Evolutionary conservation across 2,329 filamentous ascomycete genomes (phyloP), one percentile per base, ranked within the genome.

Genomic region (Chalaropsis thielavioides): DNA sequence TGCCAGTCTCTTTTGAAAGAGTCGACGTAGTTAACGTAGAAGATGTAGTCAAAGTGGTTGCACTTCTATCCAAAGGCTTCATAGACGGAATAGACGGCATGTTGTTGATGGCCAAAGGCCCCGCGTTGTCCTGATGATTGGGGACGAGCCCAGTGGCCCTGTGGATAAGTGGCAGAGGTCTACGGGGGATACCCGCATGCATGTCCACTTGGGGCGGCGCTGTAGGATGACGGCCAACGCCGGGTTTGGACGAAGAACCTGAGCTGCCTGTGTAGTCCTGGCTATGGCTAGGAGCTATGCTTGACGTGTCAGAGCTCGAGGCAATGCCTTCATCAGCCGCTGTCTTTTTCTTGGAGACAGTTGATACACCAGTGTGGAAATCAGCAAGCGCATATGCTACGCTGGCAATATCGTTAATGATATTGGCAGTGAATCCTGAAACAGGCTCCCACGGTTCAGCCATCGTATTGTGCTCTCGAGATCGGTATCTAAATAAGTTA

Each of bases 351-450:
- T 65, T 61, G 13, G 61, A 31, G 31, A 40, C 35, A 49, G n/a
- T 65, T 65, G 63, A 65, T 19, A 63, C 51, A 41, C 64, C 80
- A 19, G 80, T 75, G 1, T 83, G 83, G 69, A 86, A 81, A 71
- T 95, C 90, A 0, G 89, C 89, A 49, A 95, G 80, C 0, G 90
- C 89, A 81, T 95, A 88, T 70, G 89, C 83, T 66, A 96, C 86
- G 46, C 83, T 87, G 31, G 87, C 85, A 59, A 94, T 78, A n/a
- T 92, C 92, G 5, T 88, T 88, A n/a, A 95, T 77, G 0, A 96
- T 75, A 0, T 91, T 89, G 56, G 84, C 83, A 0, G 90, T 85
- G 17, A 85, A 88, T 22, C 89, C 90, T 15, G 87, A 85, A 27
- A 95, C 82, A 0, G 90, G 90, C 69, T 94, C 90, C 70, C 83